Conservation (phyloP, 78 protist genomes). For the Dictyostelium brefeldianum region DNA sequence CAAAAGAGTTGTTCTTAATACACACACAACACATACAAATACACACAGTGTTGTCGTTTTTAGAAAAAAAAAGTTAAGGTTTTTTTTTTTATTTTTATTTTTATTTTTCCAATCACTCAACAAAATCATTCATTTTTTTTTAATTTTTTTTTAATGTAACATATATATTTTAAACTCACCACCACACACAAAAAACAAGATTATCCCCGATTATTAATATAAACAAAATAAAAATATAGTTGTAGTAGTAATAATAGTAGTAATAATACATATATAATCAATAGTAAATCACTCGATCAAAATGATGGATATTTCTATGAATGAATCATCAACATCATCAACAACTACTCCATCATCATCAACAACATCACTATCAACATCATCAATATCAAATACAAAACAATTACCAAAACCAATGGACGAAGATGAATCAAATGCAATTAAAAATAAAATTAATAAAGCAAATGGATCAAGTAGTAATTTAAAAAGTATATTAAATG, state of each 20-base stretch:
- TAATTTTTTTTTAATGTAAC: background rate
- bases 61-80: too few relatives aligned
- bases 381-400: background rate
- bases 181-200: background rate
- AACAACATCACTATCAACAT: background rate
- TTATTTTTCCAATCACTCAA: too few relatives aligned
- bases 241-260: background rate
- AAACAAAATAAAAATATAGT: too few relatives aligned
- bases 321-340: background rate
- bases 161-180: background rate
- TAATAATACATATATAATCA: background rate
- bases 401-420: background rate
- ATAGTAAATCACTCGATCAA: background rate
- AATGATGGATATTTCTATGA: constrained; percentile 35
- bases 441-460: background rate
- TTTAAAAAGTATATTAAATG: constrained; percentile 57
- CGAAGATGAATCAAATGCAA: background rate
- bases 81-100: too few relatives aligned
- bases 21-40: too few relatives aligned
- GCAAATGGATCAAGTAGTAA: constrained; percentile 43
- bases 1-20: too few relatives aligned
- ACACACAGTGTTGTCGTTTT: too few relatives aligned
- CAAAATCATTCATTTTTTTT: too few relatives aligned
- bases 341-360: background rate
- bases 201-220: too few relatives aligned